phyloP scores from a whole-genome alignment of 2,329 filamentous ascomycete species.

The Trichoderma citrinoviride region DNA sequence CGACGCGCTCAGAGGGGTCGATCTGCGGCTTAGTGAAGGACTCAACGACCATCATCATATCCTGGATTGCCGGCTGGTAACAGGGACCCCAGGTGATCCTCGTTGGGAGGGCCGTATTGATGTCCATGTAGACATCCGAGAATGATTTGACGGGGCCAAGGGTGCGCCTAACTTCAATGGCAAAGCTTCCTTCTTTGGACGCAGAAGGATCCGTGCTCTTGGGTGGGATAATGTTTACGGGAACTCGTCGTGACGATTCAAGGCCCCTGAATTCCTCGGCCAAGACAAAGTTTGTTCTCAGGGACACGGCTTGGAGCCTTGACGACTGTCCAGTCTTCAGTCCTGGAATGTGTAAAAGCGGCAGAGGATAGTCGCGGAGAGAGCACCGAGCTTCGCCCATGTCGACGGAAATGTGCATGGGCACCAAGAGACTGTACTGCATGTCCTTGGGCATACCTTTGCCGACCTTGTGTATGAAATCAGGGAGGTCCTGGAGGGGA shows the following conservation, averaged over 20 bases:
- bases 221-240: slow-evolving; percentile 80
- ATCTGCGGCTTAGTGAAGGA: slow-evolving; percentile 95
- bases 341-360: slow-evolving; percentile 83
- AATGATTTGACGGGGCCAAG: slow-evolving; percentile 96
- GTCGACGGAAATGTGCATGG: slow-evolving; percentile 83
- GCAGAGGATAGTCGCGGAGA: slow-evolving; percentile 89
- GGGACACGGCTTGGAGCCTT: slow-evolving; percentile 73
- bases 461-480: slow-evolving; percentile 84
- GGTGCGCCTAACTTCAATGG: slow-evolving; percentile 83
- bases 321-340: slow-evolving; percentile 77
- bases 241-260: slow-evolving; percentile 75
- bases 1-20: slow-evolving; percentile 88
- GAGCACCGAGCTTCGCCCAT: slow-evolving; percentile 88
- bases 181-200: slow-evolving; percentile 64
- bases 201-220: slow-evolving; percentile 52
- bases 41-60: slow-evolving; percentile 99
- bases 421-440: slow-evolving; percentile 84
- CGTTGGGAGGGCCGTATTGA: slow-evolving; percentile 89
- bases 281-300: slow-evolving; percentile 90
- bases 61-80: slow-evolving; percentile 95
- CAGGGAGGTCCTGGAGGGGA: slow-evolving; percentile 73
- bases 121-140: slow-evolving; percentile 85
- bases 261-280: slow-evolving; percentile 86
- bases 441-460: slow-evolving; percentile 94
- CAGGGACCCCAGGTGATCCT: slow-evolving; percentile 96